Evolutionary conservation across 2,329 filamentous ascomycete species (phyloP).

Genomic region (Gaeumannomyces sp.): DNA sequence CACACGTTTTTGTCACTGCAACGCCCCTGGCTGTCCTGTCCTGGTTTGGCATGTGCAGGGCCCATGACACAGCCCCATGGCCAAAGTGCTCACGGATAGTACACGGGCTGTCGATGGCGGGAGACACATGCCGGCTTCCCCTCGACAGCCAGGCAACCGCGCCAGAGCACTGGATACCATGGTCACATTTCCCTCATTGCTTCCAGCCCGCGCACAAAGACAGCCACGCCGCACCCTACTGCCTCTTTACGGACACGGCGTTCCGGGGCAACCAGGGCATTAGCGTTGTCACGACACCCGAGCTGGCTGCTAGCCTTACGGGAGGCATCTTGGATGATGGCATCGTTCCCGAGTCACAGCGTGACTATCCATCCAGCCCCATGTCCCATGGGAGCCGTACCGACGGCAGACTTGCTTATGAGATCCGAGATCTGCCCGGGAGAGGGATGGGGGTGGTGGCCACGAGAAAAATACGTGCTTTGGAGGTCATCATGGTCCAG

Average conservation of each 20-base stretch:
- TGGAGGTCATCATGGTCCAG: slow-evolving; percentile 18
- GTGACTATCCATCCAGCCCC: slow-evolving; percentile 14
- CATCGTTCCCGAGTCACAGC: slow-evolving; percentile 10
- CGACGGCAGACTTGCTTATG: slow-evolving; percentile 11
- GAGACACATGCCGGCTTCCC: slow-evolving; percentile 5
- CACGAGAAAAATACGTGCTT: slow-evolving; percentile 13
- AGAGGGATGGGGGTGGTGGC: slow-evolving; percentile 21
- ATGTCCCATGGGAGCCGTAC: slow-evolving; percentile 1
- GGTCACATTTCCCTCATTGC: slow-evolving; percentile 18
- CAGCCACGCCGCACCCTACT: slow-evolving; percentile 14
- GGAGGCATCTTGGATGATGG: slow-evolving; percentile 18
- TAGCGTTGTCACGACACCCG: slow-evolving; percentile 20
- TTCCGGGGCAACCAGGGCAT: slow-evolving; percentile 20
- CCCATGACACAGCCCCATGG: background rate
- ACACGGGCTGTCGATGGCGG: background rate
- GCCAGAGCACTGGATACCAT: slow-evolving; percentile 12
- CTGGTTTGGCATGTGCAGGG: too few species aligned
- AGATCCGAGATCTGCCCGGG: slow-evolving; percentile 16
- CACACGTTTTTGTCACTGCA: too few species aligned
- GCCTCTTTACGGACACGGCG: slow-evolving; percentile 19
- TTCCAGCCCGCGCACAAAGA: slow-evolving; percentile 11
- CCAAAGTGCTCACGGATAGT: background rate
- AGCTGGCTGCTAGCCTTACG: slow-evolving; percentile 18
- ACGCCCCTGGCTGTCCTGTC: too few species aligned
- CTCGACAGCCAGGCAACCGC: background rate